phyloP scores from a whole-genome alignment of 2,329 filamentous ascomycete species.

The Neurospora crassa region DNA sequence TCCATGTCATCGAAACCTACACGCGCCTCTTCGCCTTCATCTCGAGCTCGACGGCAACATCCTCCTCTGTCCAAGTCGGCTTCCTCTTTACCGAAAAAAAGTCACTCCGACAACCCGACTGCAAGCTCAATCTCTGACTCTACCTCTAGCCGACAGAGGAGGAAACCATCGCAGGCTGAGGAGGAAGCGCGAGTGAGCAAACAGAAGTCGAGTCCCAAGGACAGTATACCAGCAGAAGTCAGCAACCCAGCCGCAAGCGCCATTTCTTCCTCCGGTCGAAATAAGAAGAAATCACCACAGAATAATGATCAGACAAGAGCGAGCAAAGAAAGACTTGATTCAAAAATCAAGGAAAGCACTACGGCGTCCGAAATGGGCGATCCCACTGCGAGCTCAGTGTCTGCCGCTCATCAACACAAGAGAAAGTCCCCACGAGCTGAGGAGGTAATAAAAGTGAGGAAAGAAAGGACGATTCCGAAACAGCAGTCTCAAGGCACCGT shows the following conservation, averaged over 20 bases:
- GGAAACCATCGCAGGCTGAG: background rate
- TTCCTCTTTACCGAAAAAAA: background rate
- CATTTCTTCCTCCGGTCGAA: background rate
- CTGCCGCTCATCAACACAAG: background rate
- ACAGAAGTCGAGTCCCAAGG: background rate
- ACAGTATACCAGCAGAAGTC: background rate
- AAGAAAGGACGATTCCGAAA: background rate
- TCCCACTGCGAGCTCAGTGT: background rate
- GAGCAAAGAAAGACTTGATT: background rate
- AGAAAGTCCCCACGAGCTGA: background rate
- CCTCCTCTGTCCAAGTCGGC: background rate
- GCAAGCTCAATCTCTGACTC: background rate
- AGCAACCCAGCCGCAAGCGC: background rate
- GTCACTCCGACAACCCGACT: background rate
- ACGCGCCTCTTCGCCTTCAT: background rate
- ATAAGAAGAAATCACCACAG: background rate
- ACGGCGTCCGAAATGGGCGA: background rate
- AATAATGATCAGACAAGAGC: background rate
- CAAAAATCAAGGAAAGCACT: background rate
- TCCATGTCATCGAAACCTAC: slow-evolving; percentile 9
- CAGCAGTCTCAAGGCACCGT: background rate
- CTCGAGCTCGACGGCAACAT: background rate
- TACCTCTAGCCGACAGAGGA: background rate
- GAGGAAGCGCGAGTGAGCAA: background rate
- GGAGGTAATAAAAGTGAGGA: background rate